Evolutionary conservation across 176 grass and related monocot genomes (phyloP), one percentile per base, ranked within the genome.

Genomic region (Cenchrus purpureus): DNA sequence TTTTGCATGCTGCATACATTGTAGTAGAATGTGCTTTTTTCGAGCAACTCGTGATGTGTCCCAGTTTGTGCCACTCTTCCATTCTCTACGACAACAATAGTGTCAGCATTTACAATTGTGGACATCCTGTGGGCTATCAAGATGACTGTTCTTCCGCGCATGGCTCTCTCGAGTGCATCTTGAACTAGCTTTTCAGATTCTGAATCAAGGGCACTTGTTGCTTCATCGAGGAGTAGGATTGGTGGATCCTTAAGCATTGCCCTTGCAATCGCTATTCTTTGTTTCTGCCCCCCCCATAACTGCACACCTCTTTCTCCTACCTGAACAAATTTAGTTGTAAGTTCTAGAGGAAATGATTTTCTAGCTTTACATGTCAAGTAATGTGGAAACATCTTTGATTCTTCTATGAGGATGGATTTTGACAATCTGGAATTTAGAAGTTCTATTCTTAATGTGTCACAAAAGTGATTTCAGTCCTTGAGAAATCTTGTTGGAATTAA

Each of bases 171-270:
- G 57, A 93, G 73, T 54, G 92, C 92, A 49, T 90, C 86, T 79
- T 93, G 92, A 51, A 93, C 86, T 61, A 88, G 49, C 79, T 86
- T 91, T 73, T 93, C 92, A 15, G 92, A 94, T 85, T 89, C 92
- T 31, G 84, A 91, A 88, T 94, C 92, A 56, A 94, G 92, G 10
- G 92, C 92, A 73, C 92, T 91, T 61, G 86, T 94, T 49, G 92
- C 86, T 87, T 94, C 92, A 50, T 94, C 92, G 7, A 94, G 92
- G 61, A 94, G 86, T 68, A 94, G 83, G 72, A 94, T 94, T 15
- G 89, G 89, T 22, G 92, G 86, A 78, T 94, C 73, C 71, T 91
- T 94, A 8, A 94, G 71, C 46, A 94, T 89, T 37, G 89, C 89
- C 71, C 92, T 83, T 78, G 92, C 89, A 19, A 94, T 94, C 0